Conservation (phyloP, 116 monocot genomes). For the Posidonia oceanica region DNA sequence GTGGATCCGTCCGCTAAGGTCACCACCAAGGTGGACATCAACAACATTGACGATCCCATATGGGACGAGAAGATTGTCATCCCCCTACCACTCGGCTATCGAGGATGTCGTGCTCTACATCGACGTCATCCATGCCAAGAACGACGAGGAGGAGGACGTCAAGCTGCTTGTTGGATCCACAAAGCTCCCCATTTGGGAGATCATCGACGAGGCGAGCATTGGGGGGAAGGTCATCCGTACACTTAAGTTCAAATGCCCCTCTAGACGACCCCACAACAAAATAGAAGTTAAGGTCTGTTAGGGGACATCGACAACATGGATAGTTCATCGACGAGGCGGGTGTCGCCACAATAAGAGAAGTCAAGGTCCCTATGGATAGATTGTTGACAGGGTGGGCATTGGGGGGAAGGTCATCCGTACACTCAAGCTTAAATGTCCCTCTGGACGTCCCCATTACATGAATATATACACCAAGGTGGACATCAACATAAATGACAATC, state of each 20-base stretch:
- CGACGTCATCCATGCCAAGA: conserved; percentile 69
- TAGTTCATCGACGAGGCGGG: no score
- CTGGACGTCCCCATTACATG: no score
- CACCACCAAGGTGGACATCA: conserved; percentile 56
- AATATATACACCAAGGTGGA: no score
- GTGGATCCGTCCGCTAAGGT: conserved; percentile 45
- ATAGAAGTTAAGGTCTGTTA: no score
- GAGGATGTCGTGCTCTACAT: conserved; percentile 45
- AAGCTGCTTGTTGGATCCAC: conserved; percentile 91
- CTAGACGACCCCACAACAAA: conserved; percentile 90
- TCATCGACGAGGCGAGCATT: conserved; percentile 54
- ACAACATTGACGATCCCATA: conserved; percentile 34
- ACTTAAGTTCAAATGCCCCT: conserved; percentile 73
- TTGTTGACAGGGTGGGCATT: no score
- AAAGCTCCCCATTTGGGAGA: conserved; percentile 46
- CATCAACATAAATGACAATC: no score
- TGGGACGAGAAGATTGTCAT: conserved; percentile 72
- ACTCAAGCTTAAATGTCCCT: no score
- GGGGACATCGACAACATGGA: no score
- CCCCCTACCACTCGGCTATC: conserved; percentile 14
- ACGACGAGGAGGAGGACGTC: conserved; percentile 25
- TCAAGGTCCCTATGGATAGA: no score
- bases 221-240: conserved; percentile 26
- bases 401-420: no score
- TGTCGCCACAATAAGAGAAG: no score